Base-by-base conservation (phyloP, 208 protist species). In the Phytomonas sp. region DNA sequence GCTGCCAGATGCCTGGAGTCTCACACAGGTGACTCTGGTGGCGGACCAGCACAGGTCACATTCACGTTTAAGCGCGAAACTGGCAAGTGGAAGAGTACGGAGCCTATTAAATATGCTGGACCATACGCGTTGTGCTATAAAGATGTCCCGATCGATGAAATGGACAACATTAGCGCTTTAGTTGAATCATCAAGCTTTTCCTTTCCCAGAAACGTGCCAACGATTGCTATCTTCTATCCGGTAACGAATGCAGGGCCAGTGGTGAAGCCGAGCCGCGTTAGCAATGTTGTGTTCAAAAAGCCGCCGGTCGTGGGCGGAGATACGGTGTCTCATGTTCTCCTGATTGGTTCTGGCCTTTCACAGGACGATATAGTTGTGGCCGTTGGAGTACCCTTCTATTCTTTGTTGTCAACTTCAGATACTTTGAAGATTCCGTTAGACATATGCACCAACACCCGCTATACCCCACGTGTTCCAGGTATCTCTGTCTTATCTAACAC, bases 101-200 rank as follows among this genome's bases (percentile, higher is more conserved):
- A 63, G 11, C 13, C 46, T 5, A 33, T 76, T 15, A 71, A 72
- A 26, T 56, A 37, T 0, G 40, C 74, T 31, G 83, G 77, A 33
- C 37, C 66, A 29, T 92, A 92, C 71, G 90, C 80, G 17, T 74
- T 95, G 28, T 95, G 90, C 73, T 93, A 91, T 77, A 71, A 51
- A 17, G 46, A 70, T 0, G 23, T 56, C 23, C 7, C 13, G 4
- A 51, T 3, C 40, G 20, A 51, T 51, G 20, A 17, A 51, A 51
- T 51, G 3, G 13, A 51, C 13, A 20, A 40, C 9, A 40, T 40
- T 9, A 9, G 9, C 4, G 4, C 13, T 51, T 51, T 51, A 51
- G 2, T 15, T 17, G 9, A 51, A 23, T 51, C 13, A 51, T 2
- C 40, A 51, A 51, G 4, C 40, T 51, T 51, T 17, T 51, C 40